These are phyloP conservation scores for Tetracentron sinense DNA, from an alignment of 164 flowering plant genomes.

Conservation along the genomic window DNA sequence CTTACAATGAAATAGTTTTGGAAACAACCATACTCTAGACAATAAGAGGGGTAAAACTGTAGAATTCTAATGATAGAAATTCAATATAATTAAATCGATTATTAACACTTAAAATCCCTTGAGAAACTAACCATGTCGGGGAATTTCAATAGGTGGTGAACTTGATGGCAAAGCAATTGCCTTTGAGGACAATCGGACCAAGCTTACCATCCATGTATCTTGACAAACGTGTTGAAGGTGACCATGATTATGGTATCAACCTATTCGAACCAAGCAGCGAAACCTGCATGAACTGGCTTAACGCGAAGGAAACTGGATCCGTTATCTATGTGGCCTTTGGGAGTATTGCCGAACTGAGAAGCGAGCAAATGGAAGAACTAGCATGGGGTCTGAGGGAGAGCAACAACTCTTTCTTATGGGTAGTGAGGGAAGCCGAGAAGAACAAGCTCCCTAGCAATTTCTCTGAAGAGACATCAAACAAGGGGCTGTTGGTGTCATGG, in stretches of 20 bases:
- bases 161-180: conserved; percentile 22
- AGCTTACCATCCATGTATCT: conserved; percentile 47
- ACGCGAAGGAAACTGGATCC: conserved; percentile 25
- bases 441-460: conserved; percentile 26
- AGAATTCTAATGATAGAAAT: background rate
- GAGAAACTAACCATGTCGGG: background rate
- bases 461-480: conserved; percentile 11
- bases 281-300: conserved; percentile 32
- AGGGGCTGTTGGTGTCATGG: conserved; percentile 39
- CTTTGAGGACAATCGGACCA: conserved; percentile 39
- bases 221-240: conserved; percentile 37
- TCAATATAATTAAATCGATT: background rate
- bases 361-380: conserved; percentile 32
- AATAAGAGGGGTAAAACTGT: too few relatives aligned
- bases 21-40: too few relatives aligned
- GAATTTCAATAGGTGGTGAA: conserved; percentile 21
- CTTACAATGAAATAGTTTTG: too few relatives aligned
- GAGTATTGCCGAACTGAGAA: conserved; percentile 36
- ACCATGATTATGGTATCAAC: conserved; percentile 39
- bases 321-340: conserved; percentile 45
- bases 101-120: background rate
- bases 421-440: conserved; percentile 24
- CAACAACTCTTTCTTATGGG: conserved; percentile 35
- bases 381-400: conserved; percentile 25
- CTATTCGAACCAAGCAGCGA: conserved; percentile 38